Conservation (phyloP, 1,284 basidiomycete genomes). For the Pulveroboletus sp. region DNA sequence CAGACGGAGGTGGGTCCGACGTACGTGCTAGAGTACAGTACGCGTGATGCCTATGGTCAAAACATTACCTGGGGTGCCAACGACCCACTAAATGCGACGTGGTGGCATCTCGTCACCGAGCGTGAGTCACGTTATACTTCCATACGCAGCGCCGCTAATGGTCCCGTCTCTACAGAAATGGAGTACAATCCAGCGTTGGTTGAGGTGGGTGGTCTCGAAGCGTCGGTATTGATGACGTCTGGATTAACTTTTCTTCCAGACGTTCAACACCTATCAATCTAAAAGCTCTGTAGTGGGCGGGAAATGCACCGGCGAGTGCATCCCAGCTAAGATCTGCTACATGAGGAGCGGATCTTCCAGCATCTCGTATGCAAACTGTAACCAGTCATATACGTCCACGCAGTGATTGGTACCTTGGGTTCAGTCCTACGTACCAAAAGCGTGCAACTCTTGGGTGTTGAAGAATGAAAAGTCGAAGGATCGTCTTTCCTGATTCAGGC, state of each 20-base stretch:
- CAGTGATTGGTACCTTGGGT: too few species aligned
- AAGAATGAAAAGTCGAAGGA: too few species aligned
- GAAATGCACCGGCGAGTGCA: conserved; percentile 38
- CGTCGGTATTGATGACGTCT: too few species aligned
- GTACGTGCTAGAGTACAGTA: conserved; percentile 44
- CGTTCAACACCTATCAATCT: conserved; percentile 43
- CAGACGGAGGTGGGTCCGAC: conserved; percentile 40
- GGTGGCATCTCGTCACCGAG: conserved; percentile 48
- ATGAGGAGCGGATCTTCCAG: conserved; percentile 37
- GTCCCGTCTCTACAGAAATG: conserved; percentile 34
- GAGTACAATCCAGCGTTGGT: conserved; percentile 25
- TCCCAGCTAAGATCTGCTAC: conserved; percentile 45
- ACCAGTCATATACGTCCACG: too few species aligned
- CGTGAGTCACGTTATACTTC: conserved; percentile 16
- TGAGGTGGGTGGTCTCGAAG: background rate
- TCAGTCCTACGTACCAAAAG: too few species aligned
- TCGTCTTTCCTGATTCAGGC: too few species aligned
- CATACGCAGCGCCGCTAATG: too few species aligned
- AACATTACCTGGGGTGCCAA: conserved; percentile 43
- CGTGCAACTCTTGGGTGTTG: too few species aligned
- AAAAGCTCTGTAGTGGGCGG: conserved; percentile 35
- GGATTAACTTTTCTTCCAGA: conserved; percentile 20
- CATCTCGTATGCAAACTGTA: too few species aligned
- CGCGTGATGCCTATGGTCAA: conserved; percentile 42
- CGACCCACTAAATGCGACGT: conserved; percentile 49